A percentile compares a stretch with the other conserved stretches of the same genome.
phyloP scores from a whole-genome alignment of 495 filamentous ascomycete species.

The Talaromyces thailandensis region DNA sequence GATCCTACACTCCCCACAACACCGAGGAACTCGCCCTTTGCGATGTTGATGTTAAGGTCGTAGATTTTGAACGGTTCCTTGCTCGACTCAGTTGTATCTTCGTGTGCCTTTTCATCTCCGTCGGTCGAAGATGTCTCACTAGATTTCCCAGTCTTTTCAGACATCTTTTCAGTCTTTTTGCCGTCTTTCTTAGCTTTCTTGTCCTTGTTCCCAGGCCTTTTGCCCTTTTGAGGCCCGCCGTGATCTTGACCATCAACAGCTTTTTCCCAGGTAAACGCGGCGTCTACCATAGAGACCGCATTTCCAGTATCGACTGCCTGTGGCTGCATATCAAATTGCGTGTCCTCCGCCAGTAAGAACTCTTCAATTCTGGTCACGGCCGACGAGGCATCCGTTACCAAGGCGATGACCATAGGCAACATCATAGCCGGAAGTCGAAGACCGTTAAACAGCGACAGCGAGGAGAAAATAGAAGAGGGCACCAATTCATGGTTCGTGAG shows the following conservation, averaged over 20 bases:
- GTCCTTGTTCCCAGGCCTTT: neutral
- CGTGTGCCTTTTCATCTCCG: slow-evolving; percentile 6
- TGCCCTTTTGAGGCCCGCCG: slow-evolving; percentile 21
- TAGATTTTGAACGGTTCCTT: slow-evolving; percentile 8
- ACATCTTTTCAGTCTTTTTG: neutral
- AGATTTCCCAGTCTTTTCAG: neutral
- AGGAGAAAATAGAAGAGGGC: slow-evolving; percentile 81
- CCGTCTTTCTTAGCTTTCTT: neutral
- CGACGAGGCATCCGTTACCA: slow-evolving; percentile 79
- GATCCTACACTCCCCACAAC: slow-evolving; percentile 10
- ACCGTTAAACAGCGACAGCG: slow-evolving; percentile 84
- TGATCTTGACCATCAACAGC: neutral
- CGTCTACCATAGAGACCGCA: slow-evolving; percentile 5
- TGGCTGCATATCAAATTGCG: slow-evolving; percentile 58
- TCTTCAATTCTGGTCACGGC: slow-evolving; percentile 78
- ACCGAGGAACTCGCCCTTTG: slow-evolving; percentile 5
- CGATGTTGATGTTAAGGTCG: slow-evolving; percentile 6
- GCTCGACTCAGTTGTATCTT: slow-evolving; percentile 21
- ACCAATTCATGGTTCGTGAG: slow-evolving; percentile 60
- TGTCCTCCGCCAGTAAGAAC: slow-evolving; percentile 81
- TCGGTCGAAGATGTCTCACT: slow-evolving; percentile 9
- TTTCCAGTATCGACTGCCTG: neutral
- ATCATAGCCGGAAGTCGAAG: slow-evolving; percentile 83
- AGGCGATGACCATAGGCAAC: slow-evolving; percentile 79
- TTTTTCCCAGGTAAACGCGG: slow-evolving; percentile 7